Evolutionary conservation across 202 grass and related monocot genomes (phyloP), one percentile per base, ranked within the genome.

Genomic region (Saccharum hybrid): DNA sequence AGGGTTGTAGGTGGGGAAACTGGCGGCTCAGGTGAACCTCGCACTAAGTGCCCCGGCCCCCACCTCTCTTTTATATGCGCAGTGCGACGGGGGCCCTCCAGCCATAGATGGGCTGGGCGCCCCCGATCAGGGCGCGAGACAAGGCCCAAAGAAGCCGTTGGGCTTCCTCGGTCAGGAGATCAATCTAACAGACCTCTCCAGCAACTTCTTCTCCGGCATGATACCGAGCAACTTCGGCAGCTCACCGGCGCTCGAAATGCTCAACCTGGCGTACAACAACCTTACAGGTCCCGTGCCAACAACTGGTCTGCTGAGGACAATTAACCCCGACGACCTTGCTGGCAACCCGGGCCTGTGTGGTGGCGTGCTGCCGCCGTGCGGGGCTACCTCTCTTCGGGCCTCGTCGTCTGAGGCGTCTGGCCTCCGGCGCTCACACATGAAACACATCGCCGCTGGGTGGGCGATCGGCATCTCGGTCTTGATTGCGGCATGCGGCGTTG

Each of bases 231-330:
- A 97, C 52, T 97, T 97, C 68, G 94, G 94, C 40, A 89, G 86
- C 78, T 97, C 92, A 7, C 94, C 92, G 6, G 94, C 94, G 43
- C 87, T 97, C 16, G 94, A 97, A 54, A 94, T 89, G 88, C 82
- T 97, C 18, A 97, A 87, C 85, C 52, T 97, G 74, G 88, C 94
- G 10, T 86, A 97, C 88, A 97, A 97, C 81, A 97, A 97, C 67
- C 92, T 97, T 48, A 89, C 84, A 0, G 94, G 94, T 10, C 90
- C 88, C 15, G 88, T 97, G 48, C 92, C 94, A 1, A 45, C 84
- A 1, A 94, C 90, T 10, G 92, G 94, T 51, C 45, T 97, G 18
- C 10, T 97, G 21, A 86, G 84, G 59, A 97, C 92, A 0, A 94
- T 97, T 40, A 97, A 94, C 57, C 92, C 90, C 6, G 94, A 91